Evolutionary conservation across 2,329 filamentous ascomycete species (phyloP), one percentile per base, ranked within the genome.

Genomic region (Scytalidium sp.): DNA sequence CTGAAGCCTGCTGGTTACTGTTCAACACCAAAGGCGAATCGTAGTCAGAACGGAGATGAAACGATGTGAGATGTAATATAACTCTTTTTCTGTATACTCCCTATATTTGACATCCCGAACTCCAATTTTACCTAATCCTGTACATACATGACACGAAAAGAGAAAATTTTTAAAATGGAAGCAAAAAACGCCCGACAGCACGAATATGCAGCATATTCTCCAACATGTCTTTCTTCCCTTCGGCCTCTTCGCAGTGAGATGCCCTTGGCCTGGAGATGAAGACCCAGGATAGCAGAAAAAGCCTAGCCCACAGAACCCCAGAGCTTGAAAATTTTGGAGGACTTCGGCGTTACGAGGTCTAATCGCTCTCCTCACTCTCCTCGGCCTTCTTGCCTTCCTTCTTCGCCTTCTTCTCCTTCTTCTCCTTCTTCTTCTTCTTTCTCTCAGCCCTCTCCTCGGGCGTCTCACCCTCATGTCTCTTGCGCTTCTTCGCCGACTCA

Each of bases 381-480:
- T 56, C 61, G 27, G 55, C 56, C 51, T 63, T 65, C 50, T 74
- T 64, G 19, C 60, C 60, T 44, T 62, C 74, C 55, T 77, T 76
- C 50, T 70, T 71, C 60, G 74, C 72, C 32, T 36, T 36, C 65
- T 79, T 74, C 50, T 69, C 68, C 52, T 74, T 74, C 67, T 80
- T 82, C 51, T 75, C 74, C 54, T 78, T 76, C 56, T 71, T 71
- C 61, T 75, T 75, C 61, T 74, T 71, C 53, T 72, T 77, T 62
- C 78, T 70, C 54, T 70, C 69, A 39, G 73, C 73, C 64, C 80
- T 82, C 71, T 79, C 84, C 65, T 89, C 85, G 21, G 83, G 71
- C 15, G 83, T 86, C 73, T 90, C 85, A 63, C 87, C 86, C 29
- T 90, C 85, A 67, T 89, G 86, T 79, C 91, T 84, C 75, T 89